Conservation (phyloP, 202 grass and related monocot genomes). For the Schoenoplectus triqueter region DNA sequence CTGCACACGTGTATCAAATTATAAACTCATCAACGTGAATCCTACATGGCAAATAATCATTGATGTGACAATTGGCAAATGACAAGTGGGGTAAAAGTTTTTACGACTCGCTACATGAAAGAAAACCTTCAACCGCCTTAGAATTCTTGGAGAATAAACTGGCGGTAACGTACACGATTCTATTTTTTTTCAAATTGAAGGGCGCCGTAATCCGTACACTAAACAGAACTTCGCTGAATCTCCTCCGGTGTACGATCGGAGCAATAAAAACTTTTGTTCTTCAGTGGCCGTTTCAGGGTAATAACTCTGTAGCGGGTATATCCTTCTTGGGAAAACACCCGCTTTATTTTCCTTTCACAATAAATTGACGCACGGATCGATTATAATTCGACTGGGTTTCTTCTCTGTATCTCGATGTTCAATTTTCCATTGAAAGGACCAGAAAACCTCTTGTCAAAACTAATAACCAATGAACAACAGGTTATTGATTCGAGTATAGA, state of each 20-base stretch:
- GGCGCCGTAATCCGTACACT: conserved; percentile 23
- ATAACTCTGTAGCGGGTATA: not conserved
- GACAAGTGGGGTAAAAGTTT: not conserved
- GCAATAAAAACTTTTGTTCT: not conserved
- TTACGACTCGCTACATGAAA: not conserved
- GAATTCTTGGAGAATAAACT: not conserved
- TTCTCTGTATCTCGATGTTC: not conserved
- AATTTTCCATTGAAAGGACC: not conserved
- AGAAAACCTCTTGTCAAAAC: not conserved
- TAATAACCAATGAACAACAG: not conserved
- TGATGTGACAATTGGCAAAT: too few species aligned
- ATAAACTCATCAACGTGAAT: not conserved
- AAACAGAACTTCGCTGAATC: not conserved
- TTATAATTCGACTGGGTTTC: not conserved
- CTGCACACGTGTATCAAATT: not conserved
- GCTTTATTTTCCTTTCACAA: not conserved
- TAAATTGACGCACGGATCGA: not conserved
- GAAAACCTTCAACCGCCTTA: not conserved
- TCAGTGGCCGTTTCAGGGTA: not conserved
- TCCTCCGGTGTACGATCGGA: conserved; percentile 6
- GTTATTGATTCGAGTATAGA: conserved; percentile 14
- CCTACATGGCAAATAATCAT: too few species aligned
- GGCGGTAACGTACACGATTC: conserved; percentile 29
- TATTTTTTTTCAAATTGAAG: conserved; percentile 13
- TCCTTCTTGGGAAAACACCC: not conserved